Percentiles rank a stretch among this genome's conserved stretches.
Evolutionary conservation across 495 filamentous ascomycete species (phyloP).

Genomic region (Hapsidospora chrysogenum): DNA sequence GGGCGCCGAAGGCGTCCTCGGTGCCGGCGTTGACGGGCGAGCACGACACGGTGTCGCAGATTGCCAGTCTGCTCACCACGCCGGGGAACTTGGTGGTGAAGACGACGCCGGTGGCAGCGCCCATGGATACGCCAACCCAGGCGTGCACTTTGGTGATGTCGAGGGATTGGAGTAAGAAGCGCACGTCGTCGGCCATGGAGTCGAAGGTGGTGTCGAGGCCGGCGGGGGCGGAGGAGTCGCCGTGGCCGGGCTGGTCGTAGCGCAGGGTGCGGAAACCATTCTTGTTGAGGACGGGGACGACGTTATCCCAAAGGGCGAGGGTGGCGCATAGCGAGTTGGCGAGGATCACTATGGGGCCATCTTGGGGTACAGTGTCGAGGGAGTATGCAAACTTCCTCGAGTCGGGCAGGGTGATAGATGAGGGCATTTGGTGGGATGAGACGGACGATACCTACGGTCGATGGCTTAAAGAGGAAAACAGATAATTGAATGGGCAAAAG

Average conservation of each 20-base stretch:
- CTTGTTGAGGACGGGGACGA: conserved; percentile 9
- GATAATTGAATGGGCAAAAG: too few relatives aligned
- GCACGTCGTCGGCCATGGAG: conserved; percentile 14
- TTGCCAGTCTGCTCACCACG: conserved; percentile 9
- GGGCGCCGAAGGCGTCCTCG: conserved; percentile 9
- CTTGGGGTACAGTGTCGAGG: too few relatives aligned
- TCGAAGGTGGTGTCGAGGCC: conserved; percentile 14
- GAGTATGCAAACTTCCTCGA: too few relatives aligned
- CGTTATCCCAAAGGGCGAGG: conserved; percentile 10
- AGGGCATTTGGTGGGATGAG: too few relatives aligned
- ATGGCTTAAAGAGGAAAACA: too few relatives aligned
- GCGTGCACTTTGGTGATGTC: conserved; percentile 9
- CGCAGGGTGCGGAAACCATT: conserved; percentile 12
- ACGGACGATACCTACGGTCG: too few relatives aligned
- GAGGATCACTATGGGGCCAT: conserved; percentile 8
- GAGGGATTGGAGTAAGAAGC: conserved; percentile 9
- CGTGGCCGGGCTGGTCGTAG: conserved; percentile 19
- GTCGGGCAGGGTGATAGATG: too few relatives aligned
- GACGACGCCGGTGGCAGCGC: conserved; percentile 13
- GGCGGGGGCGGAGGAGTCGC: conserved; percentile 9
- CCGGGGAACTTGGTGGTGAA: conserved; percentile 12
- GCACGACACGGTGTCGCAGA: conserved; percentile 11
- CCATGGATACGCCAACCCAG: conserved; percentile 19
- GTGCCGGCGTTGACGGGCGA: conserved; percentile 10
- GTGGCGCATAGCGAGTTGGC: conserved; percentile 12